A percentile compares a stretch with the other conserved stretches of the same genome.
Conservation (phyloP, 192 early-diverging fungal species). For the Backusella sp. region DNA sequence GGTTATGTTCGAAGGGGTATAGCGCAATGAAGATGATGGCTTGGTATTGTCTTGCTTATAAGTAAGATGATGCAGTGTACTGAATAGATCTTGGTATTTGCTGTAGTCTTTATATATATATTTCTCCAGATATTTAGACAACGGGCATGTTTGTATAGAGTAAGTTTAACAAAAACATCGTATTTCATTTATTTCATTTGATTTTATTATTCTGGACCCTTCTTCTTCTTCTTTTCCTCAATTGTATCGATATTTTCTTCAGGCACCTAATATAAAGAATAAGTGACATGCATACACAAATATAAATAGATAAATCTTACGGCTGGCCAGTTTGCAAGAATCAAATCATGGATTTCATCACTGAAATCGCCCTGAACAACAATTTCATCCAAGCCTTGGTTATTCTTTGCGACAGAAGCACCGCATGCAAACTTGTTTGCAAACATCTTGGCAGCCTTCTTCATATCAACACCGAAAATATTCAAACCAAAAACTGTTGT, state of each 20-base stretch:
- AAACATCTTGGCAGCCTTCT: conserved; percentile 95
- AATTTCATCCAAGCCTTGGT: conserved; percentile 92
- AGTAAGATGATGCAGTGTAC: no score
- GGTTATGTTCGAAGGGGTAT: no score
- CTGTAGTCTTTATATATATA: no score
- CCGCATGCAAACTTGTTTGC: conserved; percentile 96
- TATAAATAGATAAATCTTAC: conserved; percentile 40
- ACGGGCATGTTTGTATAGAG: no score
- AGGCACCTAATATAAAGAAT: conserved; percentile 49
- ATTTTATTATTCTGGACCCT: conserved; percentile 32
- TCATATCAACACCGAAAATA: conserved; percentile 93
- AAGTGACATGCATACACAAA: neutral
- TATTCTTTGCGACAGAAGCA: conserved; percentile 90
- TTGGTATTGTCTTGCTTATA: no score
- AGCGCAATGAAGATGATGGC: no score
- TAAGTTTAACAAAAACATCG: neutral
- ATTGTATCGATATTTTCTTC: conserved; percentile 74
- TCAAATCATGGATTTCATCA: conserved; percentile 85
- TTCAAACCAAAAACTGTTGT: conserved; percentile 85
- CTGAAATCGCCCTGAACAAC: conserved; percentile 95
- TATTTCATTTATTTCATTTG: neutral
- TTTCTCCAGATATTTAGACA: no score
- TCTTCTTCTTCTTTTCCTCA: conserved; percentile 76
- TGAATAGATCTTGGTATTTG: no score
- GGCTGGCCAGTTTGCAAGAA: conserved; percentile 71